Evolutionary conservation across 1,139 yeast genomes (phyloP).

Genomic region (Suhomyces taliae): DNA sequence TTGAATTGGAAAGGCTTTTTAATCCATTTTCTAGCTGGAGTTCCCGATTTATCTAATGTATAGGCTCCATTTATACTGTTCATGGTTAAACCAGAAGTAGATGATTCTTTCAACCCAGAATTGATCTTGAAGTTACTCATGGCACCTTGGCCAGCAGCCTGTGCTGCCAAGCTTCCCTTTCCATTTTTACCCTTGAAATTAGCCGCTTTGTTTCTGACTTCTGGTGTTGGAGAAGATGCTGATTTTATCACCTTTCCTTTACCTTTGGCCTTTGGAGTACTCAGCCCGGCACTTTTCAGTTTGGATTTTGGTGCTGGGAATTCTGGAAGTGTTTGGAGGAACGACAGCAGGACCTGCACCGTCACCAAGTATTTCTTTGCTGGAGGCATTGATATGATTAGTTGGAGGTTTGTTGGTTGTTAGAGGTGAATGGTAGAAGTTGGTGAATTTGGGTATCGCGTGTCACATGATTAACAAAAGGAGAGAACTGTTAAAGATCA

Average conservation of each 20-base stretch:
- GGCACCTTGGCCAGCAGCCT: constrained; percentile 8
- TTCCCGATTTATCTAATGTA: constrained; percentile 50
- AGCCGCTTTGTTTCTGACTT: constrained; percentile 8
- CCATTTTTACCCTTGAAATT: constrained; percentile 8
- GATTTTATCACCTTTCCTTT: constrained; percentile 2
- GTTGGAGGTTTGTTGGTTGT: not conserved
- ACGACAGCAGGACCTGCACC: constrained; percentile 29
- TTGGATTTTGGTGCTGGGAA: constrained; percentile 36
- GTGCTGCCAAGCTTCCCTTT: not conserved
- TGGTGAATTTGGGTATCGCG: not conserved
- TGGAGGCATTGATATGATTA: constrained; percentile 25
- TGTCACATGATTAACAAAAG: not conserved
- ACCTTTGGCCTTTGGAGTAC: constrained; percentile 16
- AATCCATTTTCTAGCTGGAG: constrained; percentile 52
- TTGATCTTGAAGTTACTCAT: constrained; percentile 33
- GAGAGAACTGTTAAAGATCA: too few relatives aligned
- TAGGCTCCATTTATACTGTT: constrained; percentile 32
- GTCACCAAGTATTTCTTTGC: constrained; percentile 37
- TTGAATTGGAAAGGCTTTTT: constrained; percentile 48
- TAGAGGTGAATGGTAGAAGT: not conserved
- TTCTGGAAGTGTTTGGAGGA: constrained; percentile 36
- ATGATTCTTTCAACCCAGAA: constrained; percentile 42
- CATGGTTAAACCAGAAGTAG: constrained; percentile 46
- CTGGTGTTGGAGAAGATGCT: constrained; percentile 26
- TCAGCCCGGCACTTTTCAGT: constrained; percentile 28